Evolutionary conservation across 805 yeast species (phyloP).

Genomic region (Millerago galiae): DNA sequence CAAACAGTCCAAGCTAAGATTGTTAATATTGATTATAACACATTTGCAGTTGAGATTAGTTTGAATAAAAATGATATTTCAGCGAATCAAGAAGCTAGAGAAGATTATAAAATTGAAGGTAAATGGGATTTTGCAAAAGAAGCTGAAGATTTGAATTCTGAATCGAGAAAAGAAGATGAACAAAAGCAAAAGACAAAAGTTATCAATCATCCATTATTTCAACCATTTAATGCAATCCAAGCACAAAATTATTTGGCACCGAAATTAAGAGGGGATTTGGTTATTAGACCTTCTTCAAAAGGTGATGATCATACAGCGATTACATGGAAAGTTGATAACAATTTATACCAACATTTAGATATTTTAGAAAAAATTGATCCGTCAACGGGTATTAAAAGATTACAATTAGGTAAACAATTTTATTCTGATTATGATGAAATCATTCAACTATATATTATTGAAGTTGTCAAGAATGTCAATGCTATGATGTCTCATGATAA

Average conservation of each 20-base stretch:
- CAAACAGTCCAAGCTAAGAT: constrained; percentile 87
- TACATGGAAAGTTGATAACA: constrained; percentile 94
- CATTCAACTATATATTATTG: constrained; percentile 79
- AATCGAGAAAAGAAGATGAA: constrained; percentile 54
- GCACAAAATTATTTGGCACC: constrained; percentile 94
- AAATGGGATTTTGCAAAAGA: constrained; percentile 83
- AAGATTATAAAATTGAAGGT: constrained; percentile 43
- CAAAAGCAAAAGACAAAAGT: constrained; percentile 57
- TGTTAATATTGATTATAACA: constrained; percentile 61
- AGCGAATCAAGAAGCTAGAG: constrained; percentile 32
- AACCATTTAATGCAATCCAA: constrained; percentile 73
- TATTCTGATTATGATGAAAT: constrained; percentile 84
- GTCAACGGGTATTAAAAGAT: constrained; percentile 36
- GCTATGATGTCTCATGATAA: constrained; percentile 84
- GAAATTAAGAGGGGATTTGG: constrained; percentile 82
- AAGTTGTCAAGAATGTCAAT: constrained; percentile 74
- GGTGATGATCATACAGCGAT: constrained; percentile 86
- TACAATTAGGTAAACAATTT: constrained; percentile 35
- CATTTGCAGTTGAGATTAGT: constrained; percentile 68
- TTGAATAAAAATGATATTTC: constrained; percentile 60
- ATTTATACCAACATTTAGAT: constrained; percentile 85
- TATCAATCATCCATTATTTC: constrained; percentile 87
- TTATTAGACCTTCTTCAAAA: constrained; percentile 88
- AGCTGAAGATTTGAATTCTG: constrained; percentile 52
- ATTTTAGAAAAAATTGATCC: constrained; percentile 52